Conservation (phyloP, 257 asterid genomes). For the Solanum appendiculatum region DNA sequence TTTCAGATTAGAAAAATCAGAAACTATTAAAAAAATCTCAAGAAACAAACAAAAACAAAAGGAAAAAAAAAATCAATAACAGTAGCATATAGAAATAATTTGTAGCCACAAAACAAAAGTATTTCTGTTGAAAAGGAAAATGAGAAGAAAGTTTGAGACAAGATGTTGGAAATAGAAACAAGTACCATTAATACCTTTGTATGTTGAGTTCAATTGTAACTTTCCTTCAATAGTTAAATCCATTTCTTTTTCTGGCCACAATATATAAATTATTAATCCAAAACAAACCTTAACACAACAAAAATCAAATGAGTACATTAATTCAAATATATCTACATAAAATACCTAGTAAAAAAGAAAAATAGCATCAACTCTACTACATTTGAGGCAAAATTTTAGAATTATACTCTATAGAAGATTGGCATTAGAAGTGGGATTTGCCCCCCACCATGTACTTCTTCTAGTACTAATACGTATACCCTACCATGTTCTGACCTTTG, state of each 20-base stretch:
- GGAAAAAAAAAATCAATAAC: neutral
- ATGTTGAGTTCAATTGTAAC: constrained; percentile 26
- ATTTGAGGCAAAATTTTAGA: neutral
- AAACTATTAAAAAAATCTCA: neutral
- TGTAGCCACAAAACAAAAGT: constrained; percentile 1
- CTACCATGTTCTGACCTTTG: constrained; percentile 23
- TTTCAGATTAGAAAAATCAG: neutral
- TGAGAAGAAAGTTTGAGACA: constrained; percentile 20
- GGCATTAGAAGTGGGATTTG: neutral
- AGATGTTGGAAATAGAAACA: constrained; percentile 34
- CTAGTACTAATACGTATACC: constrained; percentile 16
- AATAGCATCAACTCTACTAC: neutral
- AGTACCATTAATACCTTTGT: constrained; percentile 9
- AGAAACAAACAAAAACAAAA: neutral
- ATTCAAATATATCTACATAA: neutral
- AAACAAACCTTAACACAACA: neutral
- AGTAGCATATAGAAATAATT: neutral
- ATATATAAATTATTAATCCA: neutral
- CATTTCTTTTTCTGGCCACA: neutral
- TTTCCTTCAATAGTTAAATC: constrained; percentile 22
- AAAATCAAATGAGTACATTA: neutral
- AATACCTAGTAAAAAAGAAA: neutral
- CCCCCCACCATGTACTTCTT: constrained; percentile 39
- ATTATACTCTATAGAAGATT: neutral
- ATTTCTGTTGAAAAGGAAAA: neutral